Percentiles rank a stretch among this genome's conserved stretches.
Evolutionary conservation across 768 basidiomycete species (phyloP).

Genomic region (Collybia mongolica): DNA sequence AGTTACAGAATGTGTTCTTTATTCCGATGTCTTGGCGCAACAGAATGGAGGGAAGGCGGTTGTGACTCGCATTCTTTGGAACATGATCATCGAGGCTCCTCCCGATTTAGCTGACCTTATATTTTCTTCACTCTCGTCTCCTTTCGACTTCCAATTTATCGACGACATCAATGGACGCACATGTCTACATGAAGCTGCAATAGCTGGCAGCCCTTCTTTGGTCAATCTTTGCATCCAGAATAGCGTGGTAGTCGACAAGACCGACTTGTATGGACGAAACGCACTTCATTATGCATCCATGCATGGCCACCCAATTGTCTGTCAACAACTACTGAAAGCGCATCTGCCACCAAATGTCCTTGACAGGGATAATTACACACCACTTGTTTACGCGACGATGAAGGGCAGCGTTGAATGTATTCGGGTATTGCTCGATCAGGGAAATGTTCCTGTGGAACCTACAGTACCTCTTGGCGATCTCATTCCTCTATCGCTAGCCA

Average conservation of each 20-base stretch:
- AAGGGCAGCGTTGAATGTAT: slow-evolving; percentile 84
- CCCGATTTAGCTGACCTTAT: slow-evolving; percentile 72
- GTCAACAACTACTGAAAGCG: slow-evolving; percentile 71
- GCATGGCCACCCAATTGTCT: slow-evolving; percentile 81
- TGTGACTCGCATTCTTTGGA: slow-evolving; percentile 93
- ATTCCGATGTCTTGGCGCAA: slow-evolving; percentile 64
- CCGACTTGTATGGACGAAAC: slow-evolving; percentile 90
- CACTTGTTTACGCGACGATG: slow-evolving; percentile 92
- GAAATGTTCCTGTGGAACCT: slow-evolving; percentile 63
- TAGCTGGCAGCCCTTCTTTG: slow-evolving; percentile 75
- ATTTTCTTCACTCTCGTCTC: slow-evolving; percentile 57
- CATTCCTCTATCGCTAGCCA: slow-evolving; percentile 87
- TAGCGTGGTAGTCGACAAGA: slow-evolving; percentile 65
- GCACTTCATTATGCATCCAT: slow-evolving; percentile 96
- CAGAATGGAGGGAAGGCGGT: slow-evolving; percentile 61
- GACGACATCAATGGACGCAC: slow-evolving; percentile 98
- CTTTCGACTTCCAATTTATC: slow-evolving; percentile 88
- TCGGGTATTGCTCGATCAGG: slow-evolving; percentile 72
- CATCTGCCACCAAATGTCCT: slow-evolving; percentile 62
- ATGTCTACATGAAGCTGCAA: slow-evolving; percentile 91
- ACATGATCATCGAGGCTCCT: slow-evolving; percentile 81
- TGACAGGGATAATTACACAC: slow-evolving; percentile 93
- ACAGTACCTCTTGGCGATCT: slow-evolving; percentile 62
- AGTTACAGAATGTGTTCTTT: slow-evolving; percentile 67
- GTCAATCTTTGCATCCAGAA: slow-evolving; percentile 79